Base-by-base conservation (phyloP, 176 grass and related monocot species). In the Elaeis guineensis region DNA sequence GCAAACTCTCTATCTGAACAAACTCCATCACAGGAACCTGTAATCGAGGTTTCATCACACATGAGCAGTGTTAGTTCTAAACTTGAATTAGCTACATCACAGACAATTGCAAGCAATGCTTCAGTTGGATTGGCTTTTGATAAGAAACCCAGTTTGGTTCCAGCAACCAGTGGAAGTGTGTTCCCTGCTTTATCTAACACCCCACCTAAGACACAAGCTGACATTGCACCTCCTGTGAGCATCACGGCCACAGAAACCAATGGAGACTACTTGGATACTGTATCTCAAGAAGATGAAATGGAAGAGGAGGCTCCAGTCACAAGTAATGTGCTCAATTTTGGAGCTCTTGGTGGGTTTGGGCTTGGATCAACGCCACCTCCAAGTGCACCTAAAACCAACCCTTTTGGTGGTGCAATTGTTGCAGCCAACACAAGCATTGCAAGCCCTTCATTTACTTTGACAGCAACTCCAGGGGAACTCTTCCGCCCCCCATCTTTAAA, bases 261-360 rank as follows among this genome's bases (percentile, higher is more conserved):
- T 65, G 51, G 28, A 58, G 64, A 50, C 69, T 50, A 50, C 69
- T 50, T 65, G 48, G 80, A 66, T 65, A 49, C 62, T 64, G 62
- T 72, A 78, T 72, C 63, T 19, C 71, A 88, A 78, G 89, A 93
- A 90, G 92, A 97, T 64, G 92, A 97, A 59, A 88, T 91, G 92
- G 92, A 97, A 78, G 92, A 97, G 77, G 92, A 97, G 55, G 75
- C 25, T 28, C 78, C 92, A 35, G 77, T 80, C 58, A 69, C 53
- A 61, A 69, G 55, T 61, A 70, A 63, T 16, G 65, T 79, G 35
- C 84, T 90, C 39, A 80, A 90, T 51, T 85, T 97, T 51, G 83
- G 75, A 63, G 64, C 83, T 21, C 81, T 97, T 73, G 73, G 92
- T 77, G 87, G 83, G 67, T 97, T 97, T 55, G 83, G 83, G 51